A percentile compares a stretch with the other conserved stretches of the same genome.
phyloP scores from a whole-genome alignment of 2,329 filamentous ascomycete genomes.

The Teratosphaeria pseudoeucalypti region DNA sequence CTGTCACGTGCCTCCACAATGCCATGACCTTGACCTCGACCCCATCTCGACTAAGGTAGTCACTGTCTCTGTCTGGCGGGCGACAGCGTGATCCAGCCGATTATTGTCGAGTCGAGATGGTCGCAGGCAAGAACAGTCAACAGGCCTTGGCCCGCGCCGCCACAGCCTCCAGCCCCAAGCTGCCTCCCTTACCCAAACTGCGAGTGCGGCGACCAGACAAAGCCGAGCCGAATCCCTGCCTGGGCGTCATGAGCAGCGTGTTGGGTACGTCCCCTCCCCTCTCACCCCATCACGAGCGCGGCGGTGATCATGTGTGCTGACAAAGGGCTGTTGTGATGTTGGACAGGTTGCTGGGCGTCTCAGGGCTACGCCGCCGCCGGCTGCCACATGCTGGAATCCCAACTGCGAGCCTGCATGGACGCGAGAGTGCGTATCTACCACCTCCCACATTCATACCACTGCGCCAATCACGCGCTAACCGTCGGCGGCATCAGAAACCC shows the following conservation, averaged over 20 bases:
- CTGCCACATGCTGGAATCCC: slow-evolving; percentile 50
- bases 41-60: neutral
- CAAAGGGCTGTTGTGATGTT: neutral
- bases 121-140: slow-evolving; percentile 23
- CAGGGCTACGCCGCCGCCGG: slow-evolving; percentile 57
- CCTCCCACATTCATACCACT: neutral
- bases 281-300: too few relatives aligned
- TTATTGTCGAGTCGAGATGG: slow-evolving; percentile 15
- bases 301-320: neutral
- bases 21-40: neutral
- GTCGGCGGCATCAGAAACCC: slow-evolving; percentile 38
- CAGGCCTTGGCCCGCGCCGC: slow-evolving; percentile 19
- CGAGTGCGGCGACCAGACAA: slow-evolving; percentile 55
- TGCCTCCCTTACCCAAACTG: slow-evolving; percentile 52
- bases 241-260: slow-evolving; percentile 56
- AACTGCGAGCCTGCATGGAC: slow-evolving; percentile 67
- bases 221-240: slow-evolving; percentile 52
- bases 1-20: neutral
- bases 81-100: neutral
- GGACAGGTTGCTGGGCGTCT: slow-evolving; percentile 71
- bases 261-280: slow-evolving; percentile 41
- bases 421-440: slow-evolving; percentile 47
- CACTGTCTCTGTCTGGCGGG: too few relatives aligned
- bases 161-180: slow-evolving; percentile 29
- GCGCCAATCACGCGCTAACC: neutral